Conservation (phyloP, 805 yeast genomes). For the Saccharomyces mikatae region DNA sequence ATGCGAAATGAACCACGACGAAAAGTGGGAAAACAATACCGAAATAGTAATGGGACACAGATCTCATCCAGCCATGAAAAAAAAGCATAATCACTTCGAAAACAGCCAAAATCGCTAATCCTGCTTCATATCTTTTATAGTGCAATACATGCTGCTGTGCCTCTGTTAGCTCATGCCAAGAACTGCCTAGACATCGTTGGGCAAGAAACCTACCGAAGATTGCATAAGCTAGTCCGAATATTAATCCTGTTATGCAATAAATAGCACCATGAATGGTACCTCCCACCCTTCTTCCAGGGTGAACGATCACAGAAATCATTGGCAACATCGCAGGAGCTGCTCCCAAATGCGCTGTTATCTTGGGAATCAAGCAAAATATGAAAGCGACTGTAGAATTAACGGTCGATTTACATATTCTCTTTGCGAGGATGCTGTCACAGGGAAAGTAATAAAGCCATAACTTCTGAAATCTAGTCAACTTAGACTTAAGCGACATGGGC, state of each 20-base stretch:
- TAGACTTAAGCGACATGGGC: background rate
- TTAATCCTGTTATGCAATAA: slow-evolving; percentile 35
- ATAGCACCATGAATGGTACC: slow-evolving; percentile 38
- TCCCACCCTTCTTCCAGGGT: slow-evolving; percentile 44
- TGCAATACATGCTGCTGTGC: slow-evolving; percentile 23
- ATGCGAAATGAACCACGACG: slow-evolving; percentile 43
- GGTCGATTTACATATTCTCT: slow-evolving; percentile 34
- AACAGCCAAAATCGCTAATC: slow-evolving; percentile 37
- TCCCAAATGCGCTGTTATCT: slow-evolving; percentile 32
- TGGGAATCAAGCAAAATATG: slow-evolving; percentile 34
- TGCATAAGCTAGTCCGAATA: slow-evolving; percentile 37
- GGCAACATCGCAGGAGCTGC: slow-evolving; percentile 39
- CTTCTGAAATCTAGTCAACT: background rate
- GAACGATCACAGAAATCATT: slow-evolving; percentile 39
- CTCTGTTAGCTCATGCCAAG: slow-evolving; percentile 27
- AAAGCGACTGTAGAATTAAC: slow-evolving; percentile 36
- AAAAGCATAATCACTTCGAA: slow-evolving; percentile 41
- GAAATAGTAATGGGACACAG: slow-evolving; percentile 39
- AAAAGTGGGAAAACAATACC: slow-evolving; percentile 42
- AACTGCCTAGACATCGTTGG: slow-evolving; percentile 29
- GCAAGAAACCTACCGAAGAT: slow-evolving; percentile 37
- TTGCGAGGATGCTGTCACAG: slow-evolving; percentile 28
- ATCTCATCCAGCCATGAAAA: slow-evolving; percentile 43
- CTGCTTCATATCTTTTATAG: slow-evolving; percentile 32
- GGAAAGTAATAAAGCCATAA: slow-evolving; percentile 22